Percentiles rank a stretch among this genome's conserved stretches.
These are phyloP conservation scores for Aspergillus calidoustus DNA, from an alignment of 2,329 filamentous ascomycete species.

Conservation along the genomic window DNA sequence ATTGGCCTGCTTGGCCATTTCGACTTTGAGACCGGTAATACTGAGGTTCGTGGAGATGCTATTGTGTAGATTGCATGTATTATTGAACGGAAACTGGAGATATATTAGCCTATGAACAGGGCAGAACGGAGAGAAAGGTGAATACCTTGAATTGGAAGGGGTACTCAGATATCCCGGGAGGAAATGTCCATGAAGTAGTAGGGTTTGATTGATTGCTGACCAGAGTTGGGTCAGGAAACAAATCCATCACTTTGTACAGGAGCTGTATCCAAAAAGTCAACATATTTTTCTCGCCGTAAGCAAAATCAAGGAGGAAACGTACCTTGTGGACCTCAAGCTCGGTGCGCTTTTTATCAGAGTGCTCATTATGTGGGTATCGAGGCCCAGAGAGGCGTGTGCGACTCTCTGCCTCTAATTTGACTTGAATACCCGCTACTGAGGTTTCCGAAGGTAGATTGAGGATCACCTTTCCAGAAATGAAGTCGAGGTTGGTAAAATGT, in stretches of 20 bases:
- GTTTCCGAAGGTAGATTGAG: constrained; percentile 48
- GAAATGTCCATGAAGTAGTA: constrained; percentile 49
- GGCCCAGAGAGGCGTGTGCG: constrained; percentile 49
- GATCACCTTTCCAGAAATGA: constrained; percentile 51
- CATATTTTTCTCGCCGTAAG: not conserved
- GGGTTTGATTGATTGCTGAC: constrained; percentile 38
- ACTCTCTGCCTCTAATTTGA: constrained; percentile 56
- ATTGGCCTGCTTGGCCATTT: constrained; percentile 49
- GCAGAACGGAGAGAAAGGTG: not conserved
- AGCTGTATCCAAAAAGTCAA: constrained; percentile 32
- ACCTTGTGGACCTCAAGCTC: constrained; percentile 57
- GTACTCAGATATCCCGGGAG: constrained; percentile 52
- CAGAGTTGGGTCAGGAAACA: constrained; percentile 52
- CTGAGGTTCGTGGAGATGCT: constrained; percentile 53
- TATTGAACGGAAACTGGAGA: constrained; percentile 54
- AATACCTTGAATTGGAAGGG: constrained; percentile 55
- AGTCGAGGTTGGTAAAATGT: constrained; percentile 56
- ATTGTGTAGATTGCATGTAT: constrained; percentile 51
- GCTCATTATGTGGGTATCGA: constrained; percentile 45
- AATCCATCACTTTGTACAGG: constrained; percentile 52
- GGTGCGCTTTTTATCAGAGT: constrained; percentile 53
- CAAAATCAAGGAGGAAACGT: constrained; percentile 16
- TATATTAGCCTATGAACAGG: not conserved
- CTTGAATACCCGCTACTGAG: constrained; percentile 50
- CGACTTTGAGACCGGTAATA: constrained; percentile 50